A percentile compares a stretch with the other conserved stretches of the same genome.
Evolutionary conservation across 2,329 filamentous ascomycete species (phyloP).

Genomic region (Leptographium wingfieldii): DNA sequence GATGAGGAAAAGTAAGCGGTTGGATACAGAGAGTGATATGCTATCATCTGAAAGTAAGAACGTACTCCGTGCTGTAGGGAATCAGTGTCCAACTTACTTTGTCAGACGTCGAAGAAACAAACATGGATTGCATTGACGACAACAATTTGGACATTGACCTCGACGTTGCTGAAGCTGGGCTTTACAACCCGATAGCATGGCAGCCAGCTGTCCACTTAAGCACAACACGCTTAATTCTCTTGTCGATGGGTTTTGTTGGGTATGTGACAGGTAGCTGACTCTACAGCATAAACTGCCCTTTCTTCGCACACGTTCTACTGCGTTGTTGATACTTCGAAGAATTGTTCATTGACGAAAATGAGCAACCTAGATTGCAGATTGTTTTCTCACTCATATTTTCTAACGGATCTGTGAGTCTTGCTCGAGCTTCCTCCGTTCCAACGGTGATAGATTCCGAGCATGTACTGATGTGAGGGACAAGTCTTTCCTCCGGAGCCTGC

Average conservation of each 20-base stretch:
- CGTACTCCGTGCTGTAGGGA: too few species aligned
- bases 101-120: not conserved
- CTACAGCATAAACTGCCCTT: not conserved
- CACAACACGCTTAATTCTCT: not conserved
- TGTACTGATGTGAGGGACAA: not conserved
- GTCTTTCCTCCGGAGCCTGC: not conserved
- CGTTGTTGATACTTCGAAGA: too few species aligned
- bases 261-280: not conserved
- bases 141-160: not conserved
- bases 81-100: too few species aligned
- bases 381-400: not conserved
- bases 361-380: not conserved
- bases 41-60: too few species aligned
- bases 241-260: not conserved
- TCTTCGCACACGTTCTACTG: too few species aligned
- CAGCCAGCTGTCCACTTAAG: not conserved
- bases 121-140: not conserved
- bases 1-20: too few species aligned
- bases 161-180: not conserved
- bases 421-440: not conserved
- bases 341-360: too few species aligned
- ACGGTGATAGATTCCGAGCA: not conserved
- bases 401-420: not conserved
- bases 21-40: not conserved
- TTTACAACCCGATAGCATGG: not conserved